Evolutionary conservation across 352 stramenopile species (phyloP).

Genomic region (Phytophthora pistaciae): DNA sequence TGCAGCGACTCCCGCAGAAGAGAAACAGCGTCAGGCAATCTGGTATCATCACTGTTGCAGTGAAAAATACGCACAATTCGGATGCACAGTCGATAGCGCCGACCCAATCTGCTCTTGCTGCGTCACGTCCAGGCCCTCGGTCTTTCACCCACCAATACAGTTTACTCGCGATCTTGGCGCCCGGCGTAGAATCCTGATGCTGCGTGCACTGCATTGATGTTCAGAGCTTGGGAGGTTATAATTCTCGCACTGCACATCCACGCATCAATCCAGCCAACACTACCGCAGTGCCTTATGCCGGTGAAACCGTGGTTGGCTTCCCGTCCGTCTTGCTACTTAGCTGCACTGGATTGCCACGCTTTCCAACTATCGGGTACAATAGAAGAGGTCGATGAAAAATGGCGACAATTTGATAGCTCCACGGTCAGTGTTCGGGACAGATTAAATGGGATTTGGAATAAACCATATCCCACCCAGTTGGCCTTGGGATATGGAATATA

Average conservation of each 20-base stretch:
- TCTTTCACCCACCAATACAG: not conserved
- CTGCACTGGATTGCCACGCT: slow-evolving; percentile 36
- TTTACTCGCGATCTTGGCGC: not conserved
- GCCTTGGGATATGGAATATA: no score
- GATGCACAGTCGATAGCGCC: not conserved
- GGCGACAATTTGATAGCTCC: slow-evolving; percentile 34
- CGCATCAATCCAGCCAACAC: slow-evolving; percentile 14
- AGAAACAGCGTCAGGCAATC: not conserved
- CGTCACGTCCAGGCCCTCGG: no score
- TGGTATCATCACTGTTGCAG: not conserved
- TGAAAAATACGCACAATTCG: not conserved
- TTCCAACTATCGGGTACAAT: slow-evolving; percentile 21
- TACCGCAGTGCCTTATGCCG: slow-evolving; percentile 28
- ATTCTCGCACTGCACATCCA: slow-evolving; percentile 28
- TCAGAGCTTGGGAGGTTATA: slow-evolving; percentile 20
- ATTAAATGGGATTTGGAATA: no score
- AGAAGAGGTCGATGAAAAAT: slow-evolving; percentile 17
- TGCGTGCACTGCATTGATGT: slow-evolving; percentile 15
- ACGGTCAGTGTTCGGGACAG: slow-evolving; percentile 9
- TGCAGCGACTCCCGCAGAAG: slow-evolving; percentile 4
- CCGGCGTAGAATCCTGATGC: not conserved
- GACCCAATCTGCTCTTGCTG: no score
- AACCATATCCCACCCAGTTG: no score
- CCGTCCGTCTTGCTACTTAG: slow-evolving; percentile 41
- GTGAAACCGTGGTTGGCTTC: slow-evolving; percentile 43